Evolutionary conservation across 2,329 filamentous ascomycete genomes (phyloP).

Genomic region (Diaporthe sp.): DNA sequence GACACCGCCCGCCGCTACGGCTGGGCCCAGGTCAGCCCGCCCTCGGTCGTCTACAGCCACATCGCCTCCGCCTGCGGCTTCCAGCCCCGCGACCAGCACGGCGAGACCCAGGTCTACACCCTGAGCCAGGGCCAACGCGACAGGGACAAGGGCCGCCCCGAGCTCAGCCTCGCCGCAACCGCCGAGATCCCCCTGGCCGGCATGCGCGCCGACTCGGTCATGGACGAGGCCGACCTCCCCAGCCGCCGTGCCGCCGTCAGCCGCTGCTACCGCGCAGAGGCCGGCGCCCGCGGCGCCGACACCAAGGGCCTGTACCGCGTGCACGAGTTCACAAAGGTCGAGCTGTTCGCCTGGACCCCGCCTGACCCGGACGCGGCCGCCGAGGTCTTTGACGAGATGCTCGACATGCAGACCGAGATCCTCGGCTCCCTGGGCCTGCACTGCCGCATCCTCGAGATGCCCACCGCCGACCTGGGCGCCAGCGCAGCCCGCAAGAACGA

Average conservation of each 20-base stretch:
- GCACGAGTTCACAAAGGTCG: slow-evolving; percentile 98
- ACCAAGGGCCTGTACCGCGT: slow-evolving; percentile 97
- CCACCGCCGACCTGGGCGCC: slow-evolving; percentile 86
- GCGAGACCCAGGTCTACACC: slow-evolving; percentile 91
- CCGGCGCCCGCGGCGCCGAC: slow-evolving; percentile 87
- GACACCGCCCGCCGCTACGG: slow-evolving; percentile 74
- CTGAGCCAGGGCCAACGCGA: slow-evolving; percentile 76
- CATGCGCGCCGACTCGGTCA: slow-evolving; percentile 80
- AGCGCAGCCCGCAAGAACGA: slow-evolving; percentile 89
- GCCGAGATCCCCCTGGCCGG: slow-evolving; percentile 95
- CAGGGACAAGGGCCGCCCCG: slow-evolving; percentile 69
- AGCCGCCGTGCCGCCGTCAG: slow-evolving; percentile 85
- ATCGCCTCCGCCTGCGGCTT: slow-evolving; percentile 93
- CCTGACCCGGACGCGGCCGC: slow-evolving; percentile 62
- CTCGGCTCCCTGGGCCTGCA: slow-evolving; percentile 80
- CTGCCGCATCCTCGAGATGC: slow-evolving; percentile 94
- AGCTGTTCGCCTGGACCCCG: slow-evolving; percentile 92
- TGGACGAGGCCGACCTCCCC: slow-evolving; percentile 76
- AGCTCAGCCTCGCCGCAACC: slow-evolving; percentile 84
- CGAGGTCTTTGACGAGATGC: slow-evolving; percentile 83
- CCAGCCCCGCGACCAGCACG: slow-evolving; percentile 89
- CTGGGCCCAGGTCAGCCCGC: slow-evolving; percentile 85
- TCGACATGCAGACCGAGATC: slow-evolving; percentile 88
- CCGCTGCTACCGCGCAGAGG: slow-evolving; percentile 95
- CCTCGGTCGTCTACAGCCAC: slow-evolving; percentile 91